Conservation (phyloP, 2,329 filamentous ascomycete species). For the Aspergillus alliaceus region DNA sequence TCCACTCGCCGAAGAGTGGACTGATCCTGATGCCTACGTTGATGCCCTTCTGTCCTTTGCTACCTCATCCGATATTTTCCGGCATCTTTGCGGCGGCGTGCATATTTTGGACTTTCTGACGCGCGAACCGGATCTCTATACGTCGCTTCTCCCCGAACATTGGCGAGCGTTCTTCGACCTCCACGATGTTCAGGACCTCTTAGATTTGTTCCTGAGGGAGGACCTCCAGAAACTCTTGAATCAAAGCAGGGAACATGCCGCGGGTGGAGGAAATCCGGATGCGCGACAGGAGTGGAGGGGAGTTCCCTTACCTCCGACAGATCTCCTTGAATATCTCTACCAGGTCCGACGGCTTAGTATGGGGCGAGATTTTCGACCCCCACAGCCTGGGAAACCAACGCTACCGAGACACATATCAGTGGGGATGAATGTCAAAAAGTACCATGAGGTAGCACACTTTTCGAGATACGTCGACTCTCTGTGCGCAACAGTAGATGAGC, state of each 20-base stretch:
- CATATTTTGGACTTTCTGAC: slow-evolving; percentile 98
- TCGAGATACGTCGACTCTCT: slow-evolving; percentile 79
- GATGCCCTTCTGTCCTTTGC: slow-evolving; percentile 75
- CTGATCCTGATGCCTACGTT: slow-evolving; percentile 73
- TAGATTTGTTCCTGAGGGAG: slow-evolving; percentile 79
- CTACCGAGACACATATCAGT: slow-evolving; percentile 72
- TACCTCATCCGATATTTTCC: slow-evolving; percentile 72
- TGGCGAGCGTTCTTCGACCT: slow-evolving; percentile 79
- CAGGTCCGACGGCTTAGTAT: slow-evolving; percentile 71
- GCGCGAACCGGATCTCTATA: slow-evolving; percentile 77
- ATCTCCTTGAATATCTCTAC: slow-evolving; percentile 70
- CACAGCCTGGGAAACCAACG: slow-evolving; percentile 41
- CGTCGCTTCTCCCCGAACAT: slow-evolving; percentile 69
- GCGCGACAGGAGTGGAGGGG: slow-evolving; percentile 41
- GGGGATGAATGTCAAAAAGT: slow-evolving; percentile 95
- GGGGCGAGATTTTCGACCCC: slow-evolving; percentile 57
- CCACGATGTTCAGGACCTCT: slow-evolving; percentile 69
- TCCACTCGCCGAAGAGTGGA: slow-evolving; percentile 70
- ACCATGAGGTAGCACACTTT: slow-evolving; percentile 90
- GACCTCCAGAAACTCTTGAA: slow-evolving; percentile 57
- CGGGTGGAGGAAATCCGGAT: slow-evolving; percentile 12
- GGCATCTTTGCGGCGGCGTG: slow-evolving; percentile 91
- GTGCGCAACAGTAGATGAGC: slow-evolving; percentile 54
- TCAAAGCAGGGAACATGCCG: neutral
- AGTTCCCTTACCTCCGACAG: slow-evolving; percentile 48